Evolutionary conservation across 768 basidiomycete genomes (phyloP), one percentile per base, ranked within the genome.

Genomic region (Suillus decipiens): DNA sequence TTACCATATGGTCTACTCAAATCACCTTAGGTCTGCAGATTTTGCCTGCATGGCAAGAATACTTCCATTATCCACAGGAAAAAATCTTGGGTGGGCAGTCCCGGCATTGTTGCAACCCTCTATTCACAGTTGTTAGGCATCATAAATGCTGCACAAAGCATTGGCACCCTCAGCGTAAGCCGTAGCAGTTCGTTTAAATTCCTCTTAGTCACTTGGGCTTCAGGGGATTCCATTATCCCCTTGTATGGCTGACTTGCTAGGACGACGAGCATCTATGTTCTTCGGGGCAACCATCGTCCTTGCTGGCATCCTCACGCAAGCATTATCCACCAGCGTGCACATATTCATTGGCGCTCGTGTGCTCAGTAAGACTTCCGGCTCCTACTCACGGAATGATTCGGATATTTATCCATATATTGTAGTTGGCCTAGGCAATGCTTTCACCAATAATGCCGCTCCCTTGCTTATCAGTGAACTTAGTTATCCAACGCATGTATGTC

Each of bases 371-470:
- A 42, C 31, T 28, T 8, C n/a, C n/a, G n/a, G n/a, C n/a, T 28
- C 28, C 14, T 37, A 39, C 57, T 9, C 34, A 28, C 17, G 5
- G 24, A 31, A 34, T 22, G 6, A 33, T 22, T 33, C 12, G 12
- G n/a, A 33, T 24, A 17, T 47, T 51, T 24, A 48, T 31, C 3
- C 24, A 9, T n/a, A 43, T 33, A 2, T 22, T n/a, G 19, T 59
- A 89, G 88, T 89, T 64, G 89, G 89, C 1, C 77, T 87, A 65
- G 88, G 88, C 17, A 78, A 89, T 10, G 78, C 83, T 2, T 85
- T 89, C 67, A 86, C 84, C 60, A 74, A 82, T 39, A 90, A 86
- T 66, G 82, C 89, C 5, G 85, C 85, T 0, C 88, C 88, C 5
- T 74, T 89, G 53, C 75, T 89, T 28, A 80, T 89, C 53, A 84